Conservation (phyloP, 768 basidiomycete genomes). For the Galerina sulciceps region DNA sequence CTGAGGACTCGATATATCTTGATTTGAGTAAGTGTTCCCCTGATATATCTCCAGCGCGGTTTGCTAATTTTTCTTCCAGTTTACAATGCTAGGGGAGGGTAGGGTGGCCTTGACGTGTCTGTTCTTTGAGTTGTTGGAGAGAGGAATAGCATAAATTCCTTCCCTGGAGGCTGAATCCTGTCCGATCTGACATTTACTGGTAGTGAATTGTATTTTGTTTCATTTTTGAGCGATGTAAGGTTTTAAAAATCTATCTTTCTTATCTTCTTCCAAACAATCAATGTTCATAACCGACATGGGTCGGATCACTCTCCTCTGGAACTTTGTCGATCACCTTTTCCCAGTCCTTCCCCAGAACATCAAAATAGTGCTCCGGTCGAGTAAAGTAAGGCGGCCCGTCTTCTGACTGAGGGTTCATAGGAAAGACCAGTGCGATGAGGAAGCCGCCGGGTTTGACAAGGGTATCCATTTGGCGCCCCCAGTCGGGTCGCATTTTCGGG, state of each 20-base stretch:
- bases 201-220: too few relatives aligned
- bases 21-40: not conserved
- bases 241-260: not conserved
- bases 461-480: not conserved
- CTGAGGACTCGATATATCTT: not conserved
- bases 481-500: not conserved
- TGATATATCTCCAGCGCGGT: not conserved
- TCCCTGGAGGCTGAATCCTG: too few relatives aligned
- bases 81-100: not conserved
- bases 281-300: not conserved
- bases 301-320: not conserved
- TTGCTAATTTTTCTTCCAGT: not conserved
- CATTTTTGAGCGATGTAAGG: too few relatives aligned
- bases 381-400: not conserved
- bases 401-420: not conserved
- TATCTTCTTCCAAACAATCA: not conserved
- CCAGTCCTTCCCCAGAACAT: not conserved
- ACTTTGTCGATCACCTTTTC: not conserved
- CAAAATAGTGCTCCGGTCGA: not conserved
- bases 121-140: too few relatives aligned
- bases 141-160: too few relatives aligned
- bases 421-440: not conserved
- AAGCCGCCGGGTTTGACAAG: not conserved
- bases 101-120: not conserved
- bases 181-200: too few relatives aligned